Evolutionary conservation across 1,139 yeast genomes (phyloP).

Genomic region (Meyerozyma sp.): DNA sequence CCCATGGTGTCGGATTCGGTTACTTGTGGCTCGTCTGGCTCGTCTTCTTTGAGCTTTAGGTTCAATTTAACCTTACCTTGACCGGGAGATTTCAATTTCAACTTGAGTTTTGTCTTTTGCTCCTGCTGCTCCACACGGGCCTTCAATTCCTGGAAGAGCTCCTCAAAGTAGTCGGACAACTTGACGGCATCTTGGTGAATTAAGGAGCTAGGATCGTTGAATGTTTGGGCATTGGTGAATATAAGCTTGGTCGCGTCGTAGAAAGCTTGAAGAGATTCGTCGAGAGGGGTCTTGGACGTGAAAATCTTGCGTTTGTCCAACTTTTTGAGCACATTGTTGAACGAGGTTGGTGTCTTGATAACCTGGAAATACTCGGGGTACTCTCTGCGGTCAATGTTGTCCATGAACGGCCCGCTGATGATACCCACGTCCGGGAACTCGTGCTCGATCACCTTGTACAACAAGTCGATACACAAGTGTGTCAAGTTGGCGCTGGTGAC

Average conservation of each 20-base stretch:
- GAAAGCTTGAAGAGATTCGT: slow-evolving; percentile 43
- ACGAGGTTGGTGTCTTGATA: slow-evolving; percentile 53
- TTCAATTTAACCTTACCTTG: slow-evolving; percentile 19
- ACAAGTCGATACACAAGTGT: slow-evolving; percentile 17
- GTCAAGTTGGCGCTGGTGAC: slow-evolving; percentile 19
- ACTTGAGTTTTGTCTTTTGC: slow-evolving; percentile 13
- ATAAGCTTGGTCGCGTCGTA: slow-evolving; percentile 44
- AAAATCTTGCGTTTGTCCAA: slow-evolving; percentile 35
- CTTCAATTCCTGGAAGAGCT: slow-evolving; percentile 23
- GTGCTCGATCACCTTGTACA: slow-evolving; percentile 37
- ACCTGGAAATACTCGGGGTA: slow-evolving; percentile 58
- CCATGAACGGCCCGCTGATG: slow-evolving; percentile 53
- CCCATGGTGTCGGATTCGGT: slow-evolving; percentile 16
- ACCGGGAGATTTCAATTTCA: slow-evolving; percentile 23
- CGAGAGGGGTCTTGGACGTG: slow-evolving; percentile 18
- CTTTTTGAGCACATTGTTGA: slow-evolving; percentile 38
- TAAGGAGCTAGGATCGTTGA: slow-evolving; percentile 51
- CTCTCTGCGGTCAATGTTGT: slow-evolving; percentile 47
- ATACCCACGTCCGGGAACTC: slow-evolving; percentile 39
- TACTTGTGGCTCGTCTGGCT: slow-evolving; percentile 8
- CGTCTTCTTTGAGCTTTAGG: slow-evolving; percentile 14
- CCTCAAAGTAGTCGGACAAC: slow-evolving; percentile 31
- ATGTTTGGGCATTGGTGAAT: slow-evolving; percentile 53
- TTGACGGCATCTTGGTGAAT: slow-evolving; percentile 53
- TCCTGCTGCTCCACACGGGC: slow-evolving; percentile 11